phyloP scores from a whole-genome alignment of 139 green algal genomes.

The Chloropicon primus region DNA sequence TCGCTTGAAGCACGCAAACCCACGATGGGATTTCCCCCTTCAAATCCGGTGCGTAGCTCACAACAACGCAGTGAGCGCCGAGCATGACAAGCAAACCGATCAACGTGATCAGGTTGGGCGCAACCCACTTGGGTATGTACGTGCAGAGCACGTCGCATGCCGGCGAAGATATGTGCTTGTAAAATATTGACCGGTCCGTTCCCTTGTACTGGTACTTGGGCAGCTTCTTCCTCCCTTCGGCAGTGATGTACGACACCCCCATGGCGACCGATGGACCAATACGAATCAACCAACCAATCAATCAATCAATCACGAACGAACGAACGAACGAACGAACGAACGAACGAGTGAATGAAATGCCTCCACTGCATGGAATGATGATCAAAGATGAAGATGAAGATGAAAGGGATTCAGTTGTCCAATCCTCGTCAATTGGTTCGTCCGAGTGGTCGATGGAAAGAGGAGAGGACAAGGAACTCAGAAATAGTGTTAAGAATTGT shows the following conservation, averaged over 20 bases:
- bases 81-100: slow-evolving; percentile 46
- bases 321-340: background rate
- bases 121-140: slow-evolving; percentile 68
- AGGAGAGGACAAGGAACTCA: no score
- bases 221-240: background rate
- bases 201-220: background rate
- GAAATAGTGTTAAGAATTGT: no score
- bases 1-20: slow-evolving; percentile 38
- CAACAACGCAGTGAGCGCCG: slow-evolving; percentile 33
- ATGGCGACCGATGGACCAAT: no score
- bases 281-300: no score
- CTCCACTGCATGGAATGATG: no score
- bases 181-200: background rate
- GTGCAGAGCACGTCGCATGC: background rate
- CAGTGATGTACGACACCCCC: background rate
- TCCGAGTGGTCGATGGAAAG: no score
- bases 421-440: no score
- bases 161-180: background rate
- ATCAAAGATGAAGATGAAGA: no score
- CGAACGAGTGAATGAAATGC: no score
- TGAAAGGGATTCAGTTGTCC: no score
- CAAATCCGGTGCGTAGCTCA: slow-evolving; percentile 46
- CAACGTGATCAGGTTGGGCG: slow-evolving; percentile 87
- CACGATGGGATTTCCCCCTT: slow-evolving; percentile 41
- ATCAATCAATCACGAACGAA: background rate